Base-by-base conservation (phyloP, 169 alveolate species). In the Plasmodium billcollinsi region DNA sequence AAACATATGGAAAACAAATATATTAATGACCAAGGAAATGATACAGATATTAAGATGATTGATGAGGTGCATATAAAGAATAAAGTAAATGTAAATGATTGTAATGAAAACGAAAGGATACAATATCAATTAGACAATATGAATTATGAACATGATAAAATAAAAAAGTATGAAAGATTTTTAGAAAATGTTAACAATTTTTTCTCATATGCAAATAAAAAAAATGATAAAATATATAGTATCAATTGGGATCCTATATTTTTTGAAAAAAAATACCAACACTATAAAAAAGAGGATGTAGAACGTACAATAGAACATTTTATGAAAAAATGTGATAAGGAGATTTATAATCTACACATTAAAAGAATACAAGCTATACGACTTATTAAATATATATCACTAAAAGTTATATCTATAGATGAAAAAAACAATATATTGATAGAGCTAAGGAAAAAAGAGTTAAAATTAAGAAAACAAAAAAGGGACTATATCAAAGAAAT, bases 321-420 rank as follows among this genome's bases (percentile, higher is more conserved):
- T 11, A 24, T 66, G 14, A 75, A 62, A 63, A 20, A 47, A 62
- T 75, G 24, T 75, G 54, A 20, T 24, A 29, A 62, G n/a, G 72
- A 78, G 26, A 26, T 59, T 5, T 15, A 24, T 43, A 1, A 49
- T 8, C 47, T 78, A 6, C 26, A 78, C 24, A 65, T 78, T 26
- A 78, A 78, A 50, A 78, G 50, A 33, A 66, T 78, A 39, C 63
- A 78, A 50, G 89, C 89, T 54, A 78, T 78, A 59, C 29, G 76
- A 20, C 49, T 78, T 7, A 65, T 78, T 29, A 78, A 78, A 54
- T 78, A 50, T 24, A 78, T 78, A 49, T 9, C 72, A 2, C 62
- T 78, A 21, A 78, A 78, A 52, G 65, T 78, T 11, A 45, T 61
- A 8, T 14, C 86, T 5, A 75, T 70, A 9, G 70, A 70, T 20